Conservation (phyloP, 2,329 filamentous ascomycete species). For the Pseudogymnoascus sp. region DNA sequence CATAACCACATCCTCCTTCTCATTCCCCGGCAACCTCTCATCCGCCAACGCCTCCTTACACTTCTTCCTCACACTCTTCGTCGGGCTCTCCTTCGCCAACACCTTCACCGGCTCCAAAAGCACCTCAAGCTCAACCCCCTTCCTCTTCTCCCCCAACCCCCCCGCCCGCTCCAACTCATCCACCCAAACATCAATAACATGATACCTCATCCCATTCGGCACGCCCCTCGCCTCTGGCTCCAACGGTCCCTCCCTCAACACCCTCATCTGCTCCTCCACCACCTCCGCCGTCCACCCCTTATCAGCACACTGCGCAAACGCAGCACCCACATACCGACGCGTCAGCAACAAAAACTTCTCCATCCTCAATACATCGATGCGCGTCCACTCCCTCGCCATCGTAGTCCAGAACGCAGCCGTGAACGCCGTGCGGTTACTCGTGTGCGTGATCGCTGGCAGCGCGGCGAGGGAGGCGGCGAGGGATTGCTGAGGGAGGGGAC, state of each 20-base stretch:
- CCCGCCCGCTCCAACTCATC: conserved; percentile 75
- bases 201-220: conserved; percentile 76
- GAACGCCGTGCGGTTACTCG: conserved; percentile 34
- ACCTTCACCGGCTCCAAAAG: conserved; percentile 36
- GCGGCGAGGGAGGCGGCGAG: conserved; percentile 70
- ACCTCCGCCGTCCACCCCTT: conserved; percentile 29
- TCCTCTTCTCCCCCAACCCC: conserved; percentile 35
- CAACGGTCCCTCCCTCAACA: conserved; percentile 37
- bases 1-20: conserved; percentile 30
- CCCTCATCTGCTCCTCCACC: conserved; percentile 35
- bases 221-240: conserved; percentile 41
- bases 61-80: conserved; percentile 63
- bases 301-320: conserved; percentile 42
- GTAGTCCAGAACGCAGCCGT: conserved; percentile 64
- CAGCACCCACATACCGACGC: conserved; percentile 66
- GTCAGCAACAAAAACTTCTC: conserved; percentile 90
- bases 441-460: conserved; percentile 53
- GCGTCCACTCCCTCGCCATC: conserved; percentile 58
- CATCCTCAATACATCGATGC: conserved; percentile 67
- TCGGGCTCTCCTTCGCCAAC: conserved; percentile 43
- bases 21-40: conserved; percentile 60
- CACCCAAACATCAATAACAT: conserved; percentile 83
- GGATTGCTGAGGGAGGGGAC: conserved; percentile 75
- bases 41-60: conserved; percentile 65
- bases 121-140: conserved; percentile 29